phyloP scores from a whole-genome alignment of 2,329 filamentous ascomycete species.

The Fusarium fujikuroi region DNA sequence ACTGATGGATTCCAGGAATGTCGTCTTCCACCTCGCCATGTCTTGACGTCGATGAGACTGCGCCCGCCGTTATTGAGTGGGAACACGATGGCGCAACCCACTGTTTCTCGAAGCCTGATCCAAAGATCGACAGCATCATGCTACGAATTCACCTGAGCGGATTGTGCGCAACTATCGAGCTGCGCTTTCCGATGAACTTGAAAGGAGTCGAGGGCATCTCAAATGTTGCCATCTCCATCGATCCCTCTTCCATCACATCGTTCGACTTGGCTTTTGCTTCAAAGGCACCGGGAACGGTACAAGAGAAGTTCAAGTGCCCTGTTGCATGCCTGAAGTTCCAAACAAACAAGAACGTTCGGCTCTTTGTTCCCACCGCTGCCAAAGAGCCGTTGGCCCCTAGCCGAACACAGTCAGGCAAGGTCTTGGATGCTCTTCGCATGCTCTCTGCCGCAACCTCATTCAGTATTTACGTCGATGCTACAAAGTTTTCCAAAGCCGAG shows the following conservation, averaged over 20 bases:
- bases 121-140: constrained; percentile 12
- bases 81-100: not conserved
- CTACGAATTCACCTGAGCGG: not conserved
- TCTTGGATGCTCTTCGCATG: constrained; percentile 23
- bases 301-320: constrained; percentile 7
- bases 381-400: constrained; percentile 13
- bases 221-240: not conserved
- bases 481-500: constrained; percentile 16
- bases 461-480: constrained; percentile 18
- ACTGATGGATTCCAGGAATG: constrained; percentile 17
- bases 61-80: constrained; percentile 17
- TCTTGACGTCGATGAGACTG: constrained; percentile 14
- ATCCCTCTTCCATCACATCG: constrained; percentile 20
- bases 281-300: not conserved
- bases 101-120: constrained; percentile 18
- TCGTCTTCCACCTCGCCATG: constrained; percentile 2
- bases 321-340: not conserved
- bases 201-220: constrained; percentile 15
- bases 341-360: not conserved
- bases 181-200: constrained; percentile 18
- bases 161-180: not conserved
- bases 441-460: constrained; percentile 9
- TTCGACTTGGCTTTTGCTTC: not conserved
- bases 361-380: not conserved
- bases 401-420: constrained; percentile 21